Evolutionary conservation across 192 early-diverging fungal species (phyloP).

Genomic region (Coemansia sp.): DNA sequence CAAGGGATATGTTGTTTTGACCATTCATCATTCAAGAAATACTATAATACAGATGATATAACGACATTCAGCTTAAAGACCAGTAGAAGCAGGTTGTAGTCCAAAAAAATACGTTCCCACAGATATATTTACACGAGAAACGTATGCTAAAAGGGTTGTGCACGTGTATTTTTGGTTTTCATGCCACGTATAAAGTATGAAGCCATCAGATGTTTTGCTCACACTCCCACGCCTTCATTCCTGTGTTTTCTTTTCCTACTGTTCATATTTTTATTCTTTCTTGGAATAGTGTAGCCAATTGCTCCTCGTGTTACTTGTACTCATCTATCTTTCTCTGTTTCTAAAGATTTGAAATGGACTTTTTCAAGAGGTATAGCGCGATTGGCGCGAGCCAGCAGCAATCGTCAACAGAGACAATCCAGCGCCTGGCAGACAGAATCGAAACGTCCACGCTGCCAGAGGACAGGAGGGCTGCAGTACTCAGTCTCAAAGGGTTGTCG

Average conservation of each 20-base stretch:
- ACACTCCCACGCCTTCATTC: background rate
- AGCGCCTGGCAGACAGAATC: conserved; percentile 79
- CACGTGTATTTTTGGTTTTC: conserved; percentile 8
- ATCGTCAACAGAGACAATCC: conserved; percentile 70
- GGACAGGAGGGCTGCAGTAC: conserved; percentile 84
- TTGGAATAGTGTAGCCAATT: background rate
- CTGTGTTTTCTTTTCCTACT: background rate
- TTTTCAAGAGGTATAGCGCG: conserved; percentile 52
- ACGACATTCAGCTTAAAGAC: background rate
- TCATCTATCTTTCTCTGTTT: background rate
- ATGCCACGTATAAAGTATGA: too few species aligned
- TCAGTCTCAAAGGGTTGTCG: conserved; percentile 81
- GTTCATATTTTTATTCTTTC: background rate
- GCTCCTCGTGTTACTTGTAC: background rate
- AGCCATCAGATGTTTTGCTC: background rate
- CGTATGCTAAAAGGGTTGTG: background rate
- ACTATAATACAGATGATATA: background rate
- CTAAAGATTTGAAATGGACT: conserved; percentile 29
- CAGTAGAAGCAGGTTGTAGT: background rate
- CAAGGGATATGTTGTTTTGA: conserved; percentile 22
- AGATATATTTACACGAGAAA: background rate
- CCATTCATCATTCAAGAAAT: conserved; percentile 7
- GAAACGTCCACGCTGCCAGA: conserved; percentile 83
- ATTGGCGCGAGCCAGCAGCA: conserved; percentile 52
- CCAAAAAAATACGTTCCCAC: background rate